These are phyloP conservation scores for Boletus rufocinnamomeus DNA, from an alignment of 768 basidiomycete genomes.

Conservation along the genomic window DNA sequence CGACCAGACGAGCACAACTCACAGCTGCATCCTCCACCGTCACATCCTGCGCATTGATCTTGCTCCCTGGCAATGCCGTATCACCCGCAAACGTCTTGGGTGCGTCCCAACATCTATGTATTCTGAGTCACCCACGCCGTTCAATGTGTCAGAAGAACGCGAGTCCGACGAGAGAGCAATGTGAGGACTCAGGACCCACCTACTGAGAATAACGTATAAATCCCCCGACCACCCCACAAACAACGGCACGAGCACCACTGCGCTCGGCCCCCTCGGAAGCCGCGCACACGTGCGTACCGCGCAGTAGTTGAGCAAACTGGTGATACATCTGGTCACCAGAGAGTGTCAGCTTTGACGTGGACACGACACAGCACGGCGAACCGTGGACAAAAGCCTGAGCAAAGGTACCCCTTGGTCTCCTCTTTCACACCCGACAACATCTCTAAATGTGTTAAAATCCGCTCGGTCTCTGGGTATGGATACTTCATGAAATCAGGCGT, in stretches of 20 bases:
- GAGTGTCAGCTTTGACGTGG: too few species aligned
- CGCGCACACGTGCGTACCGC: conserved; percentile 32
- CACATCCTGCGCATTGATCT: conserved; percentile 66
- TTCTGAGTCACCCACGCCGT: not conserved
- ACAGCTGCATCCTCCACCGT: conserved; percentile 85
- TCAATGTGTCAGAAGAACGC: not conserved
- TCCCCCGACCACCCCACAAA: conserved; percentile 86
- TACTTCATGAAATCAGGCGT: too few species aligned
- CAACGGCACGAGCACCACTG: conserved; percentile 80
- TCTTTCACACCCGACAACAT: too few species aligned
- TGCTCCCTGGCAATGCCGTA: conserved; percentile 87
- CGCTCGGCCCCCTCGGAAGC: conserved; percentile 59
- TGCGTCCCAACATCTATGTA: conserved; percentile 73
- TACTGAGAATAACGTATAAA: conserved; percentile 80
- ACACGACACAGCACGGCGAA: too few species aligned
- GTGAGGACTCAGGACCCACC: conserved; percentile 62
- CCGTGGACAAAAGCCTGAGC: too few species aligned
- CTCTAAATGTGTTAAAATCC: too few species aligned
- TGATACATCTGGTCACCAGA: conserved; percentile 31
- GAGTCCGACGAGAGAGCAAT: not conserved
- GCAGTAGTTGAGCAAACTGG: conserved; percentile 29
- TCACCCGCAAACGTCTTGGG: conserved; percentile 82
- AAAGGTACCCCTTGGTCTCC: too few species aligned
- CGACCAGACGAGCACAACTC: conserved; percentile 9
- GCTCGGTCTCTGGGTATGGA: too few species aligned